Evolutionary conservation across 116 monocot genomes (phyloP), one percentile per base, ranked within the genome.

Genomic region (Phalaenopsis hybrid): DNA sequence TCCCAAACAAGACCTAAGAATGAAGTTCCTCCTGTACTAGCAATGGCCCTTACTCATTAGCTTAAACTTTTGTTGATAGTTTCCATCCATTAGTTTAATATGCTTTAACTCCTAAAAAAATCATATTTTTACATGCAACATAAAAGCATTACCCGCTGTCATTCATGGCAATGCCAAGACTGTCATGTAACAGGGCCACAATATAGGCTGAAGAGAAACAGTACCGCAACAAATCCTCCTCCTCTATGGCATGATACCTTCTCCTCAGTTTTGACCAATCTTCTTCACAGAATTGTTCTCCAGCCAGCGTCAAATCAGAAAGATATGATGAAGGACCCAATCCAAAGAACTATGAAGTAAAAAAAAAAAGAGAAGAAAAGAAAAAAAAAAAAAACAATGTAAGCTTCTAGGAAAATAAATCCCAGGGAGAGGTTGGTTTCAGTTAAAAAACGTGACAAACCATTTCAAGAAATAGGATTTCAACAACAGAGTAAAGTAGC

Each of bases 121-220:
- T n/a, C n/a, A n/a, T n/a, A n/a, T n/a, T n/a, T n/a, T n/a, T n/a
- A n/a, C n/a, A 72, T 72, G 72, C 0, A 72, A 72, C 21, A 72
- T 11, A 37, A 51, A 77, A 48, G n/a, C 51, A 77, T 15, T 81
- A 92, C 94, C 94, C 89, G 79, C 82, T 86, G 76, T 90, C 82
- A 28, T 90, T 83, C 80, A 90, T 78, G 43, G 90, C 74, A 83
- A 94, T 83, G 72, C 90, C 90, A 80, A 94, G 84, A 85, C 84
- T 83, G 79, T 94, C 94, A 81, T 92, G 92, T 11, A 94, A 86
- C 15, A 92, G 74, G 33, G 94, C 87, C 52, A 92, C 84, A 55
- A 94, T 90, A 81, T 92, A 94, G 63, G 94, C 90, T 18, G 94
- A 89, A 68, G 94, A 94, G 75, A 92, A 94, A 61, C 94, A 94